Conservation (phyloP, 2,329 filamentous ascomycete species). For the Dactylellina leptospora region DNA sequence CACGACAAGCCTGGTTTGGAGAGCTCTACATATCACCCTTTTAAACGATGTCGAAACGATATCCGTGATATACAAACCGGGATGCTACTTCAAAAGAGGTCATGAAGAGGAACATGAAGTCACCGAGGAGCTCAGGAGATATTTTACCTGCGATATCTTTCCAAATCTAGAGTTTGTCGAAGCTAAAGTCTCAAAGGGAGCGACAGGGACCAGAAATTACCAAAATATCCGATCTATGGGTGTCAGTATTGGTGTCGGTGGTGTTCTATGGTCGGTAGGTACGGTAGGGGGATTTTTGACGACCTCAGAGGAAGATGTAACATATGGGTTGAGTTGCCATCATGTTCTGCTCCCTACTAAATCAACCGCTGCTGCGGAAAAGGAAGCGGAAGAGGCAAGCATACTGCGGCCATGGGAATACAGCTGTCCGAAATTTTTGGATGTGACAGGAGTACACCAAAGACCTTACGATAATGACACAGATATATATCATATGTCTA, state of each 20-base stretch:
- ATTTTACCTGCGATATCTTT: constrained; percentile 5
- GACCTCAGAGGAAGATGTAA: neutral
- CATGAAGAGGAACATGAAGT: neutral
- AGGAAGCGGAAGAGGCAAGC: neutral
- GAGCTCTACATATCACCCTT: neutral
- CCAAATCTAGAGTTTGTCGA: constrained; percentile 8
- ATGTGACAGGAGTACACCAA: neutral
- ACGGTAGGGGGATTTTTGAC: constrained; percentile 1
- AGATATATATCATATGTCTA: neutral
- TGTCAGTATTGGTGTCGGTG: neutral
- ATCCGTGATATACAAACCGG: constrained; percentile 1
- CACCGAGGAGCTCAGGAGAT: neutral
- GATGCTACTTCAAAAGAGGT: constrained; percentile 3
- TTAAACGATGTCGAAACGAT: constrained; percentile 4
- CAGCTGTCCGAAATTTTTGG: constrained; percentile 2
- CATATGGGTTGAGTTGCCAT: constrained; percentile 15
- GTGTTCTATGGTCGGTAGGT: constrained; percentile 10
- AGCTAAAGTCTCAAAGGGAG: constrained; percentile 6
- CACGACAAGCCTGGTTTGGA: neutral
- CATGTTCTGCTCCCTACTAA: constrained; percentile 19
- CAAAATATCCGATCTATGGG: neutral
- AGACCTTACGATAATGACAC: neutral
- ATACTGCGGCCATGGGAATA: neutral
- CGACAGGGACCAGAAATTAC: neutral
- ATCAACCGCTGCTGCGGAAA: neutral